Conservation (phyloP, 2,329 filamentous ascomycete genomes). For the Diaporthe amygdali region DNA sequence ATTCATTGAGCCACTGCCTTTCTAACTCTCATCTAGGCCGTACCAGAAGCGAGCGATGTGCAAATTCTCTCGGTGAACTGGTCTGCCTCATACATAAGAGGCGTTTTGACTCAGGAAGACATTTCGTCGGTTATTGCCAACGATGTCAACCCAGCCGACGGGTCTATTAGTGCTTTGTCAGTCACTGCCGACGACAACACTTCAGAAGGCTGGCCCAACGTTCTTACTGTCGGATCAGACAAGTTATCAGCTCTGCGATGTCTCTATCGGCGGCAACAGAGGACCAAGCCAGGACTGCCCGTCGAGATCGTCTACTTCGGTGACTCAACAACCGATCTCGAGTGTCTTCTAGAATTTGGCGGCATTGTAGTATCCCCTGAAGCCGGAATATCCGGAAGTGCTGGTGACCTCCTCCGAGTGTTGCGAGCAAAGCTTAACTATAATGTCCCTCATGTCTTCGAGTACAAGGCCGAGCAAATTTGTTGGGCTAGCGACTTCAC, state of each 20-base stretch:
- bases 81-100: conserved; percentile 33
- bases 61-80: conserved; percentile 54
- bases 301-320: conserved; percentile 54
- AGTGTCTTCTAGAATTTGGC: conserved; percentile 51
- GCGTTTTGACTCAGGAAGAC: conserved; percentile 35
- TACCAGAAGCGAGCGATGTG: conserved; percentile 24
- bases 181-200: conserved; percentile 34
- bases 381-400: conserved; percentile 10
- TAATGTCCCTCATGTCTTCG: conserved; percentile 42
- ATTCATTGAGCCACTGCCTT: background rate
- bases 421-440: conserved; percentile 45
- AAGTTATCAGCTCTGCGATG: conserved; percentile 44
- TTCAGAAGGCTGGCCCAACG: background rate
- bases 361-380: conserved; percentile 54
- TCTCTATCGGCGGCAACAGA: conserved; percentile 36
- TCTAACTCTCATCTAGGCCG: background rate
- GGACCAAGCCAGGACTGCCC: conserved; percentile 16
- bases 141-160: conserved; percentile 35
- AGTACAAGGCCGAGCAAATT: conserved; percentile 30
- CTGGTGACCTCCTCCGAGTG: conserved; percentile 38
- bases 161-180: background rate
- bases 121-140: conserved; percentile 49
- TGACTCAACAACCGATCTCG: conserved; percentile 62
- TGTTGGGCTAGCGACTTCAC: conserved; percentile 50
- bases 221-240: conserved; percentile 35